These are phyloP conservation scores for Lycium ferocissimum DNA, from an alignment of 257 asterid species.

Conservation along the genomic window DNA sequence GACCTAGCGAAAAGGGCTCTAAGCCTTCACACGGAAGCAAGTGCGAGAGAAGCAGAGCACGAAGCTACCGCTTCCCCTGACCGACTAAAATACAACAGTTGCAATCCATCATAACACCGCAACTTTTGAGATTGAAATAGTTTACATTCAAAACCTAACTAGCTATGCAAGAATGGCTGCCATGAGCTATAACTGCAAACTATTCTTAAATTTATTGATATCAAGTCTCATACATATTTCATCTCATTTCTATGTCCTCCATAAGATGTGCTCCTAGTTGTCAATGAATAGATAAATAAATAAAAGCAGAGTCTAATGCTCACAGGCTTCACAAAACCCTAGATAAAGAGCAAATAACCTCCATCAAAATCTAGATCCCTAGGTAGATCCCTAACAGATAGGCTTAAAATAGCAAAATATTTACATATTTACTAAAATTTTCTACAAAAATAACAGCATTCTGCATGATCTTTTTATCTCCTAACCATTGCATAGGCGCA, in stretches of 20 bases:
- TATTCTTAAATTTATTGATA: background rate
- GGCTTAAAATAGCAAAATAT: slow-evolving; percentile 1
- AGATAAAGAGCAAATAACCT: background rate
- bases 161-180: background rate
- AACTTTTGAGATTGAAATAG: background rate
- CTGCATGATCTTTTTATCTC: background rate
- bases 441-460: background rate
- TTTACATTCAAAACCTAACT: background rate
- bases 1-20: too few species aligned
- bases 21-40: too few species aligned
- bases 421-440: background rate
- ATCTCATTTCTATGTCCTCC: background rate
- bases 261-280: background rate
- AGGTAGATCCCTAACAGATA: background rate
- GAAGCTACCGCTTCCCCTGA: too few species aligned
- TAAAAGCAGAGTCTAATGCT: background rate
- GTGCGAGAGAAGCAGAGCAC: too few species aligned
- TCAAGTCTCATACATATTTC: background rate
- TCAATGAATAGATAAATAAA: background rate
- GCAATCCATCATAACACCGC: background rate
- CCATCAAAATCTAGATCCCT: background rate
- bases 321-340: background rate
- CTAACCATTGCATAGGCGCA: background rate
- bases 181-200: background rate
- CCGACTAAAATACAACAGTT: too few species aligned